Evolutionary conservation across 768 basidiomycete species (phyloP).

Genomic region (Omphalotus guepiniiformis): DNA sequence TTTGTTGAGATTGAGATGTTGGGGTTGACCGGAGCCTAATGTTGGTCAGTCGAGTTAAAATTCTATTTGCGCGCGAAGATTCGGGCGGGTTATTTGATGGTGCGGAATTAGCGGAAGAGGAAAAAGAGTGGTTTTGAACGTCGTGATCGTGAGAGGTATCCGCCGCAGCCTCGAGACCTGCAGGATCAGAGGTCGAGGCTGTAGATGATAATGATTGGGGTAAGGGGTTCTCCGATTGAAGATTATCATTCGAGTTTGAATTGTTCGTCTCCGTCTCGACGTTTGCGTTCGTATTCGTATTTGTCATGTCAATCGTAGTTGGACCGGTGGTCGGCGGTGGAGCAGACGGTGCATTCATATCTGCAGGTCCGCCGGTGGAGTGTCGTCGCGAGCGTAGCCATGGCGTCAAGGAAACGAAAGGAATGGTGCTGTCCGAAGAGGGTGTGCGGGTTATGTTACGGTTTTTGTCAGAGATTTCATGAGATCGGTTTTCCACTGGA

Average conservation of each 20-base stretch:
- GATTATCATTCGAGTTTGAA: too few relatives aligned
- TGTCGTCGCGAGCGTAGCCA: not conserved
- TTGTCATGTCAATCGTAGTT: not conserved
- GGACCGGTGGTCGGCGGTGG: not conserved
- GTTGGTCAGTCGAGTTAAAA: slow-evolving; percentile 3
- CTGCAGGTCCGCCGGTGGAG: not conserved
- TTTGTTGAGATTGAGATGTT: not conserved
- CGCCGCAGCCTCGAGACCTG: not conserved
- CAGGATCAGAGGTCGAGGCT: not conserved
- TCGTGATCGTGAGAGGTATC: not conserved
- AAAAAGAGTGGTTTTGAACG: too few relatives aligned
- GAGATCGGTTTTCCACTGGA: too few relatives aligned
- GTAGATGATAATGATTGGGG: not conserved
- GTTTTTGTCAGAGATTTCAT: not conserved
- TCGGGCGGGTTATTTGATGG: slow-evolving; percentile 1
- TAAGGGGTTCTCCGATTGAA: not conserved
- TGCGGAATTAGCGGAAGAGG: not conserved
- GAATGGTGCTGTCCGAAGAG: not conserved
- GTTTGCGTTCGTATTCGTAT: not conserved
- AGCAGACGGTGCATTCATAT: not conserved
- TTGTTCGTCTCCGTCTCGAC: not conserved
- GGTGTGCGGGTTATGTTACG: not conserved
- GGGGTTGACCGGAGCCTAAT: slow-evolving; percentile 1
- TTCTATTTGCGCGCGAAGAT: slow-evolving; percentile 5
- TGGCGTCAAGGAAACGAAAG: not conserved